Conservation (phyloP, 805 yeast species). For the Myxozyma neglecta region DNA sequence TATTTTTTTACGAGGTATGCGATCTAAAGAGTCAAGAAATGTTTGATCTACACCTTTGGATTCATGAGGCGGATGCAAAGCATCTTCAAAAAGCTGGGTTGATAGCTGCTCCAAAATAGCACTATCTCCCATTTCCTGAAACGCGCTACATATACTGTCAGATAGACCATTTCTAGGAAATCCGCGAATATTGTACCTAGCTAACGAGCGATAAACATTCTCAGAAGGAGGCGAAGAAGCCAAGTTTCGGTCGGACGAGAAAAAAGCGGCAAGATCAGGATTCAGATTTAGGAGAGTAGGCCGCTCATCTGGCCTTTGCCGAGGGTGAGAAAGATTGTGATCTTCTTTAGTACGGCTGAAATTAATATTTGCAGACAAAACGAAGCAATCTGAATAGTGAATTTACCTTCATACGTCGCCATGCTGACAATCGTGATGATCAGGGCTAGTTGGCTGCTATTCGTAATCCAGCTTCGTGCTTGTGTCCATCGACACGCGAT, state of each 20-base stretch:
- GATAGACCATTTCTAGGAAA: too few species aligned
- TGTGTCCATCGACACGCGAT: neutral
- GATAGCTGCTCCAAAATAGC: slow-evolving; percentile 21
- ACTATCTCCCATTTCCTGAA: slow-evolving; percentile 23
- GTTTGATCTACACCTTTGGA: slow-evolving; percentile 60
- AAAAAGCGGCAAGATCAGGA: slow-evolving; percentile 29
- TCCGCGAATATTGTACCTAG: slow-evolving; percentile 5
- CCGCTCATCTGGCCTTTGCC: slow-evolving; percentile 2
- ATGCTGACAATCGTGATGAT: slow-evolving; percentile 1
- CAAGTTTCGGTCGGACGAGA: slow-evolving; percentile 18
- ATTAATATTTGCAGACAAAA: neutral
- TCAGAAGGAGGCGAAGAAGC: neutral
- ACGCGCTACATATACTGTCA: slow-evolving; percentile 12
- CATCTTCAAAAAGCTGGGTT: slow-evolving; percentile 24
- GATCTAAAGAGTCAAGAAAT: slow-evolving; percentile 72
- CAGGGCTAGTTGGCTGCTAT: too few species aligned
- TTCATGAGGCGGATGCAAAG: slow-evolving; percentile 15
- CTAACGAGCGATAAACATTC: slow-evolving; percentile 17
- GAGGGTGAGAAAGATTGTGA: slow-evolving; percentile 18
- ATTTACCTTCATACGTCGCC: slow-evolving; percentile 32
- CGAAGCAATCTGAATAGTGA: neutral
- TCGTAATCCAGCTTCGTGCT: too few species aligned
- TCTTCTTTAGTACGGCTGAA: slow-evolving; percentile 16
- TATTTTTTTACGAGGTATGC: slow-evolving; percentile 55
- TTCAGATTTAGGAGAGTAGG: slow-evolving; percentile 21